Percentiles rank a stretch among this genome's conserved stretches.
phyloP scores from a whole-genome alignment of 768 basidiomycete genomes.

The Boletus vermiculosoides region DNA sequence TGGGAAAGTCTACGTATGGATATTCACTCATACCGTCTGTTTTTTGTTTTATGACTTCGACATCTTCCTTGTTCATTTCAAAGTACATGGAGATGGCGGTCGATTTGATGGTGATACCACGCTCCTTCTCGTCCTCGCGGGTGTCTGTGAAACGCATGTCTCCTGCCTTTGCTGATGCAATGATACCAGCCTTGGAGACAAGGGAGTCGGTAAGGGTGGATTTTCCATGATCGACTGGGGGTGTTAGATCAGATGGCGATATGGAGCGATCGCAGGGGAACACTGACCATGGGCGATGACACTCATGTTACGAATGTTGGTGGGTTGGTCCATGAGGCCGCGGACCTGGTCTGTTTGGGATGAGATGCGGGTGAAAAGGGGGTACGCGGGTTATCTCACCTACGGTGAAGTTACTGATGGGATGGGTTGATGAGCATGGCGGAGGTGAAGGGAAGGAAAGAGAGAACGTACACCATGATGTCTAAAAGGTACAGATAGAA shows the following conservation, averaged over 20 bases:
- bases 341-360: slow-evolving; percentile 73
- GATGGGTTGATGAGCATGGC: slow-evolving; percentile 32
- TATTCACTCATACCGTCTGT: slow-evolving; percentile 63
- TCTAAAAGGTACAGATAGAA: slow-evolving; percentile 43
- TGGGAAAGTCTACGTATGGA: slow-evolving; percentile 1
- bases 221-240: slow-evolving; percentile 97
- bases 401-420: slow-evolving; percentile 81
- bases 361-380: slow-evolving; percentile 1
- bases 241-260: slow-evolving; percentile 21
- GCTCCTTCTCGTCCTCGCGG: slow-evolving; percentile 96
- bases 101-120: slow-evolving; percentile 99
- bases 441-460: slow-evolving; percentile 1
- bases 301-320: slow-evolving; percentile 95
- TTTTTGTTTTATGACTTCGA: slow-evolving; percentile 87
- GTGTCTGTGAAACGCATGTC: slow-evolving; percentile 98
- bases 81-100: slow-evolving; percentile 99
- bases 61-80: slow-evolving; percentile 87
- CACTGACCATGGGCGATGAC: slow-evolving; percentile 84
- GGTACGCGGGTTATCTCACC: slow-evolving; percentile 46
- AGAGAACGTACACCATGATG: slow-evolving; percentile 77
- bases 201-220: slow-evolving; percentile 99
- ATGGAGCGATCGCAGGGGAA: slow-evolving; percentile 6
- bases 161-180: slow-evolving; percentile 91
- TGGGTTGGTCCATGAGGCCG: slow-evolving; percentile 82
- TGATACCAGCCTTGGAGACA: slow-evolving; percentile 99